Conservation (phyloP, 345 rosid genomes). For the Rhodomyrtus tomentosa region DNA sequence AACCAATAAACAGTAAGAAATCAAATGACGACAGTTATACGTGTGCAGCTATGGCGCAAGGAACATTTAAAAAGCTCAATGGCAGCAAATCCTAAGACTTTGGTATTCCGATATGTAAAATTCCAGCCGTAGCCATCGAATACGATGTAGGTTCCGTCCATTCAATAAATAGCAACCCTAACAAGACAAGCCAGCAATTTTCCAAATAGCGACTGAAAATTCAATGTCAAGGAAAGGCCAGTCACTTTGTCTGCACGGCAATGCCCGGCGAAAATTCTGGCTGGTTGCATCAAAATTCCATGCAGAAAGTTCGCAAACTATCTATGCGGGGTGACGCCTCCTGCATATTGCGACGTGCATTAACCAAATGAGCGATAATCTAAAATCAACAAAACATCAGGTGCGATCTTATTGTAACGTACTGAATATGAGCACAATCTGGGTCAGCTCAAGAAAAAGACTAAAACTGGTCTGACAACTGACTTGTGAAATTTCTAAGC, state of each 20-base stretch:
- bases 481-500: not conserved
- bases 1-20: not conserved
- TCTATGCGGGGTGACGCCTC: constrained; percentile 58
- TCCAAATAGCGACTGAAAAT: not conserved
- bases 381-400: not conserved
- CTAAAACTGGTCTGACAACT: not conserved
- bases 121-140: not conserved
- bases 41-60: not conserved
- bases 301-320: not conserved
- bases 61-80: not conserved
- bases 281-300: not conserved
- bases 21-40: not conserved
- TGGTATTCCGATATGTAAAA: not conserved
- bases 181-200: not conserved
- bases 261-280: not conserved
- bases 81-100: not conserved
- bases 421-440: not conserved
- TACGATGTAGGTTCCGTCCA: not conserved
- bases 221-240: not conserved
- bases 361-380: not conserved
- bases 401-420: not conserved
- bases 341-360: constrained; percentile 27
- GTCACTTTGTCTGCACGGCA: not conserved
- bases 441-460: not conserved
- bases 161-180: not conserved